A percentile compares a stretch with the other conserved stretches of the same genome.
Conservation (phyloP, 495 filamentous ascomycete species). For the Cenococcum geophilum region DNA sequence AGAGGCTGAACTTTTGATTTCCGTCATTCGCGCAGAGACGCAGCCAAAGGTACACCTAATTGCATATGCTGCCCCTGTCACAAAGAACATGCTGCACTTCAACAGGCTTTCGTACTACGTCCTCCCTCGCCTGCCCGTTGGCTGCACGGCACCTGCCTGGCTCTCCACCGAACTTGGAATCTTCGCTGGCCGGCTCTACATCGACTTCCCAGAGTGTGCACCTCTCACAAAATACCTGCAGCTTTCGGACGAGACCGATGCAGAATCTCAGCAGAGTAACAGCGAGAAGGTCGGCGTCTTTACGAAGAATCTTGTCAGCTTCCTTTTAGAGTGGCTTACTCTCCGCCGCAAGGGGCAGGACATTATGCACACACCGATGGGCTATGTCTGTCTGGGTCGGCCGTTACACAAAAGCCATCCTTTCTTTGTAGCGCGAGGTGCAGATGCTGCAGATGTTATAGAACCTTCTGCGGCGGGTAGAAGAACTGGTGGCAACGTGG, state of each 20-base stretch:
- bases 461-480: background rate
- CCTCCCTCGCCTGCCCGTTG: slow-evolving; percentile 41
- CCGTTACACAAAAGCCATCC: slow-evolving; percentile 40
- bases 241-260: background rate
- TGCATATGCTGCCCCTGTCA: slow-evolving; percentile 49
- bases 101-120: slow-evolving; percentile 46
- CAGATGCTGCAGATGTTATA: background rate
- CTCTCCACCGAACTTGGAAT: slow-evolving; percentile 51
- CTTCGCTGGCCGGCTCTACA: slow-evolving; percentile 51
- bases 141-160: slow-evolving; percentile 40
- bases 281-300: slow-evolving; percentile 8
- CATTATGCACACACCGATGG: slow-evolving; percentile 51
- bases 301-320: slow-evolving; percentile 33
- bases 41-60: slow-evolving; percentile 40
- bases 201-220: slow-evolving; percentile 42
- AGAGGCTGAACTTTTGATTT: slow-evolving; percentile 49
- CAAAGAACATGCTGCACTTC: slow-evolving; percentile 48
- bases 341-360: slow-evolving; percentile 48
- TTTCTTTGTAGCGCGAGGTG: slow-evolving; percentile 38
- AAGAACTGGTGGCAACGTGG: background rate
- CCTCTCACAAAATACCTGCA: background rate
- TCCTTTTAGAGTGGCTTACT: slow-evolving; percentile 49
- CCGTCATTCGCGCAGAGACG: slow-evolving; percentile 31
- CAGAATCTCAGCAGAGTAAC: background rate
- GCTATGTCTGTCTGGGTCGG: slow-evolving; percentile 46